Percentiles rank a stretch among this genome's conserved stretches.
These are phyloP conservation scores for Candida neerlandica DNA, from an alignment of 1,139 yeast genomes.

Conservation along the genomic window DNA sequence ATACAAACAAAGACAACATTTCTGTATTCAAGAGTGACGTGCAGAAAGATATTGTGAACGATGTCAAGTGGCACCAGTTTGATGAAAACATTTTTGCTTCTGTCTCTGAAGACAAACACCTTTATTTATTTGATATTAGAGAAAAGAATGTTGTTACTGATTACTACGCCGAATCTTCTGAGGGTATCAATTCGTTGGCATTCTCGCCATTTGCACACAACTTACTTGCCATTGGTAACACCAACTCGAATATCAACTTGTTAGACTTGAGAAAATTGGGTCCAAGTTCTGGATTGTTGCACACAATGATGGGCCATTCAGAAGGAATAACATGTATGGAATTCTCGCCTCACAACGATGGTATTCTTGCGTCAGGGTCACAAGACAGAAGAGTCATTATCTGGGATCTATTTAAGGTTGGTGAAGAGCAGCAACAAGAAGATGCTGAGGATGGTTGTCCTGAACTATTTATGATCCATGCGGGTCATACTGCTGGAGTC, in stretches of 20 bases:
- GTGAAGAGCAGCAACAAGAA: conserved; percentile 79
- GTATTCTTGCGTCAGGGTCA: conserved; percentile 72
- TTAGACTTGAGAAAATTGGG: conserved; percentile 57
- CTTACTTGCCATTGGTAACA: conserved; percentile 67
- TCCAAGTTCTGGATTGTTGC: conserved; percentile 40
- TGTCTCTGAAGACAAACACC: conserved; percentile 65
- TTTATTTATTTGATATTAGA: conserved; percentile 49
- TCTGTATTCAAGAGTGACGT: conserved; percentile 11
- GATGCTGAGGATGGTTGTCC: conserved; percentile 83
- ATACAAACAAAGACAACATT: conserved; percentile 16
- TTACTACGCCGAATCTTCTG: conserved; percentile 35
- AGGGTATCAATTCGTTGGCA: conserved; percentile 62
- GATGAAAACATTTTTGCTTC: conserved; percentile 59
- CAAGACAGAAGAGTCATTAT: conserved; percentile 70
- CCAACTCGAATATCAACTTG: conserved; percentile 64
- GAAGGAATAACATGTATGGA: conserved; percentile 69
- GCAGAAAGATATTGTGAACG: conserved; percentile 68
- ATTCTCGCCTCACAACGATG: conserved; percentile 72
- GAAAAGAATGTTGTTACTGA: conserved; percentile 27
- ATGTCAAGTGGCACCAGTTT: conserved; percentile 68
- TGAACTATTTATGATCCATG: conserved; percentile 82
- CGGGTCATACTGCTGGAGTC: conserved; percentile 79
- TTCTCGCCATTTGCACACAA: conserved; percentile 64
- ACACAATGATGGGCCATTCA: conserved; percentile 78
- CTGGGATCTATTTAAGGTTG: conserved; percentile 75